Evolutionary conservation across 441 rosid species (phyloP).

Genomic region (Erodium moschatum): DNA sequence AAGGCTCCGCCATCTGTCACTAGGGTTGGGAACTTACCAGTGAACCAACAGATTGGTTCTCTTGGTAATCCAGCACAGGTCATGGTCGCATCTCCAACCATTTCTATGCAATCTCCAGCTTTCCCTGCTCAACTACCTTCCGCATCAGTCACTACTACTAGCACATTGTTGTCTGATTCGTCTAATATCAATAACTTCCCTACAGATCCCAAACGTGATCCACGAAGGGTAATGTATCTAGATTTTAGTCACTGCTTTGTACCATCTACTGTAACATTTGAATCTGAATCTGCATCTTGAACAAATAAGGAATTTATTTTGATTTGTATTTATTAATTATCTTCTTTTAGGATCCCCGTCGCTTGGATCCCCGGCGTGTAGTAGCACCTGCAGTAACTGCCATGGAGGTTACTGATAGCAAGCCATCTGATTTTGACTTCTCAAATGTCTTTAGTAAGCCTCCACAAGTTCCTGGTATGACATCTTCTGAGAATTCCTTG

Average conservation of each 20-base stretch:
- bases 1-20: slow-evolving; percentile 53
- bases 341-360: slow-evolving; percentile 88
- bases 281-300: background rate
- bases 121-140: slow-evolving; percentile 34
- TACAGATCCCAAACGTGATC: slow-evolving; percentile 84
- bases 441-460: slow-evolving; percentile 44
- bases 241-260: slow-evolving; percentile 15
- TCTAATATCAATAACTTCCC: slow-evolving; percentile 36
- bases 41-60: slow-evolving; percentile 34
- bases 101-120: slow-evolving; percentile 38
- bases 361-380: slow-evolving; percentile 83
- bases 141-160: slow-evolving; percentile 34
- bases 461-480: slow-evolving; percentile 29
- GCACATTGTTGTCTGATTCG: slow-evolving; percentile 39
- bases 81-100: slow-evolving; percentile 35
- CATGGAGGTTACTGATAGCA: slow-evolving; percentile 41
- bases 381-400: slow-evolving; percentile 35
- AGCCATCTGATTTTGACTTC: slow-evolving; percentile 46
- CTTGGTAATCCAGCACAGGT: slow-evolving; percentile 40
- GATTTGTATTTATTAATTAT: slow-evolving; percentile 13
- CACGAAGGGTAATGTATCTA: slow-evolving; percentile 64
- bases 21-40: slow-evolving; percentile 38
- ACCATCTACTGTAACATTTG: slow-evolving; percentile 8
- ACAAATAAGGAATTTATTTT: background rate
- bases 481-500: slow-evolving; percentile 35